Evolutionary conservation across 2,329 filamentous ascomycete genomes (phyloP), one percentile per base, ranked within the genome.

Genomic region (Botrytis hyacinthi): DNA sequence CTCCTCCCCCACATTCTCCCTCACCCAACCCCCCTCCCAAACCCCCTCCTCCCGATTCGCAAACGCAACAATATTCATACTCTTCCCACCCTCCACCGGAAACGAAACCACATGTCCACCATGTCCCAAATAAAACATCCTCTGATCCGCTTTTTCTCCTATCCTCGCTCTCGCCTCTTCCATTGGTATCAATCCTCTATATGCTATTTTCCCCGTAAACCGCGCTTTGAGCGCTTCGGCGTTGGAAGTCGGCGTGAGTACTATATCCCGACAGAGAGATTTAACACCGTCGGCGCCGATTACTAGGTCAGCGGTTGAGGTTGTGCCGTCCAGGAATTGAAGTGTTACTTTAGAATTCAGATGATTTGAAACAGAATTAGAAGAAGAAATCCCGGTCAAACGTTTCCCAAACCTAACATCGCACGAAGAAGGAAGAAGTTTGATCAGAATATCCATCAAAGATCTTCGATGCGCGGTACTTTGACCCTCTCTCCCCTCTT

Each of bases 181-280:
- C 85, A 91, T 91, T 0, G 89, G 87, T 3, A 91, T 82, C 0
- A 92, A 80, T 0, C 86, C 86, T 3, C 90, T 85, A 80, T 89
- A 92, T 48, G 87, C 89, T 40, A 68, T n/a, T 68, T 68, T 68
- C 9, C 65, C 65, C 16, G 65, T 68, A 26, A 68, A 68, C 3
- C 65, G 65, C 9, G 65, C 65, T 57, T 54, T 68, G 9, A 68
- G 18, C 32, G 35, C 48, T 9, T 54, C 20, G 3, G 46, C 35
- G 1, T 68, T 57, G 5, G 14, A 40, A 10, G 18, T 42, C 16
- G 35, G 65, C 8, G 26, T n/a, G 26, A 68, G 48, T 6, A 68
- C 65, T 22, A 68, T n/a, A 54, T 68, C 65, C 26, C 65, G 46
- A 40, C 46, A 54, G 37, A 68, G 48, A 4, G 65, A 68, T 57